Evolutionary conservation across 2,329 filamentous ascomycete species (phyloP), one percentile per base, ranked within the genome.

Genomic region (Tolypocladium tropicale): DNA sequence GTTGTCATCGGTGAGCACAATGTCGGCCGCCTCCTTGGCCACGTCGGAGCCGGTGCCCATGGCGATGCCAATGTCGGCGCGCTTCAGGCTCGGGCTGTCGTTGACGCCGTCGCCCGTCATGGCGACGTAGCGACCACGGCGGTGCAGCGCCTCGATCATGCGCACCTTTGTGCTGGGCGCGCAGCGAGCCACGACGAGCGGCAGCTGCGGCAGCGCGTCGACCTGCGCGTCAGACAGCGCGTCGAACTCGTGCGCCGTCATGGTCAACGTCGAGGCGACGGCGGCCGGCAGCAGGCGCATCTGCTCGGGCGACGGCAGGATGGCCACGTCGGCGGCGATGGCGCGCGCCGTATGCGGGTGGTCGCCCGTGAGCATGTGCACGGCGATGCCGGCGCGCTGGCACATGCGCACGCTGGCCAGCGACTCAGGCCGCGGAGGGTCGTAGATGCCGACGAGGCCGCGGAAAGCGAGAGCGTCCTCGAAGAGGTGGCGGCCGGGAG

Each of bases 101-200:
- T 88, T 88, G 55, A 88, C 85, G 36, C 85, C 85, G 59, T 89
- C 85, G 56, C 85, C 85, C 18, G 84, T 88, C 84, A 88, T 88
- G 53, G 84, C 85, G 48, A 80, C 83, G 67, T 84, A 88, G n/a
- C 75, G 73, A 49, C 77, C 76, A 43, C 85, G 80, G 34, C 85
- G 77, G 62, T 88, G 85, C 6, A 89, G 78, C 6, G 86, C 85
- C 57, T 87, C 84, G 55, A 89, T 88, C 85, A 89, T 89, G 53
- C 85, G 80, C 6, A 88, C 85, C 67, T 90, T 89, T 10, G 86
- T 89, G 53, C 81, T 78, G 0, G 86, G 86, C 1, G 85, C 83
- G 63, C 85, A 89, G 4, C 85, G 79, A 36, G 86, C 85, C 54
- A 88, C 83, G 7, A 89, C 86, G 1, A 88, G 73, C 1, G 85